A percentile compares a stretch with the other conserved stretches of the same genome.
Evolutionary conservation across 169 alveolate genomes (phyloP).

Genomic region (Cystoisospora suis): DNA sequence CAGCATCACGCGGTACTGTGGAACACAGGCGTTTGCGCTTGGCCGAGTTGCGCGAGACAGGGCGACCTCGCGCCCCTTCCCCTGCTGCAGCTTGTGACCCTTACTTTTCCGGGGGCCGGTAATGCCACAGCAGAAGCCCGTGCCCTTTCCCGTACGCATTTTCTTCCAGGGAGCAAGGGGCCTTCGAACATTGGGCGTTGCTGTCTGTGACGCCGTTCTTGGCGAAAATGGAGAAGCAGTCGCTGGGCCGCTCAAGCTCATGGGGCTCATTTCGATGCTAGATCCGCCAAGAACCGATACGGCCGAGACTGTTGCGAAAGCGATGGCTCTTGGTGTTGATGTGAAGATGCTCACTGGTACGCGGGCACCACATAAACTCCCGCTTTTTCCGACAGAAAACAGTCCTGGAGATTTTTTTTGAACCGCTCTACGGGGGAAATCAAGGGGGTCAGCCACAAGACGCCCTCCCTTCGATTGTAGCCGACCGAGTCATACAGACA

Average conservation of each 20-base stretch:
- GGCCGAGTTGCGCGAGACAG: too few relatives aligned
- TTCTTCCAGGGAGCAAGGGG: conserved; percentile 54
- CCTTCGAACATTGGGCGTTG: conserved; percentile 67
- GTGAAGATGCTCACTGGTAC: conserved; percentile 90
- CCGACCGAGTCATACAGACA: too few relatives aligned
- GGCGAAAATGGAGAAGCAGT: conserved; percentile 35
- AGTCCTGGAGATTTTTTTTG: background rate
- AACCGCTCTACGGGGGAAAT: too few relatives aligned
- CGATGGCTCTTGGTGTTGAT: conserved; percentile 77
- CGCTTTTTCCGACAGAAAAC: background rate
- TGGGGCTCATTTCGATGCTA: conserved; percentile 67
- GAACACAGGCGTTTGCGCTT: too few relatives aligned
- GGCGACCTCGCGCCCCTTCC: background rate
- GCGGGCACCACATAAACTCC: too few relatives aligned
- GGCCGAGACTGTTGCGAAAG: conserved; percentile 74
- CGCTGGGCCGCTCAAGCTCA: conserved; percentile 44
- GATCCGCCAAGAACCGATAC: conserved; percentile 77
- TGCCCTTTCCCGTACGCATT: background rate
- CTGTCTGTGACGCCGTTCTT: conserved; percentile 21
- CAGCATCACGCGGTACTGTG: too few relatives aligned
- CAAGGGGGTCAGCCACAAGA: too few relatives aligned
- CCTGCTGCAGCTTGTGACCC: background rate
- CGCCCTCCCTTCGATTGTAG: too few relatives aligned
- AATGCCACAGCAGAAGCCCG: background rate
- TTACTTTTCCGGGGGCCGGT: background rate